Evolutionary conservation across 2,329 filamentous ascomycete genomes (phyloP).

Genomic region (Coleophoma crateriformis): DNA sequence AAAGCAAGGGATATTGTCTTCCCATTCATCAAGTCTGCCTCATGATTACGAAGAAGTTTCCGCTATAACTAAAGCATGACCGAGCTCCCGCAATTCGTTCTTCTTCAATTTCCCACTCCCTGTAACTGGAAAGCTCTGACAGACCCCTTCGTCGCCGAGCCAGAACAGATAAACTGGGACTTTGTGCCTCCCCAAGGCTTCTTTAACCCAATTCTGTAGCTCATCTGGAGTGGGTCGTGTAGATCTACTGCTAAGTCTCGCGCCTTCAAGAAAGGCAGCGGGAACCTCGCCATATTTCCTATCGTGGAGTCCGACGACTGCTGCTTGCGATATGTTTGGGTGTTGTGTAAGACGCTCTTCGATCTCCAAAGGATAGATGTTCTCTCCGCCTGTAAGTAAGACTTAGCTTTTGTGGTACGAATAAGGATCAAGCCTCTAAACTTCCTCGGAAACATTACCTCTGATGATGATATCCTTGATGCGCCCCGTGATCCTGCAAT

Average conservation of each 20-base stretch:
- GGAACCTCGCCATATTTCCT: slow-evolving; percentile 62
- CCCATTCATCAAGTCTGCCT: too few species aligned
- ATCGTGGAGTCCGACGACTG: slow-evolving; percentile 59
- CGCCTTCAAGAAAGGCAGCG: slow-evolving; percentile 47
- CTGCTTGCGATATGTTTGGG: slow-evolving; percentile 48
- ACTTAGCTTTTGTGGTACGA: neutral
- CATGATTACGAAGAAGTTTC: too few species aligned
- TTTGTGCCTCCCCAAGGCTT: slow-evolving; percentile 58
- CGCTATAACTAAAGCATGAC: neutral
- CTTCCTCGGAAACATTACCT: slow-evolving; percentile 29
- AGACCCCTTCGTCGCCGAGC: slow-evolving; percentile 54
- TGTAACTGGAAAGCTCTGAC: slow-evolving; percentile 51
- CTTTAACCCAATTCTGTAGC: slow-evolving; percentile 54
- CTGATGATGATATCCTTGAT: slow-evolving; percentile 70
- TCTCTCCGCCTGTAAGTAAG: slow-evolving; percentile 39
- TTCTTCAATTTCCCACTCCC: slow-evolving; percentile 66
- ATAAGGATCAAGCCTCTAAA: neutral
- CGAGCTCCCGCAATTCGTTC: slow-evolving; percentile 21
- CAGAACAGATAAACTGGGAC: slow-evolving; percentile 69
- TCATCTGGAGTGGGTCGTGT: slow-evolving; percentile 19
- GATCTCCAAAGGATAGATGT: slow-evolving; percentile 61
- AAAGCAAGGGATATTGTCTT: too few species aligned
- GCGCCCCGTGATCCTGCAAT: slow-evolving; percentile 53
- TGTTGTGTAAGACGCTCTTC: slow-evolving; percentile 61
- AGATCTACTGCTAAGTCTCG: neutral